These are phyloP conservation scores for Alopecurus myosuroides DNA, from an alignment of 176 grass and related monocot species.

Conservation along the genomic window DNA sequence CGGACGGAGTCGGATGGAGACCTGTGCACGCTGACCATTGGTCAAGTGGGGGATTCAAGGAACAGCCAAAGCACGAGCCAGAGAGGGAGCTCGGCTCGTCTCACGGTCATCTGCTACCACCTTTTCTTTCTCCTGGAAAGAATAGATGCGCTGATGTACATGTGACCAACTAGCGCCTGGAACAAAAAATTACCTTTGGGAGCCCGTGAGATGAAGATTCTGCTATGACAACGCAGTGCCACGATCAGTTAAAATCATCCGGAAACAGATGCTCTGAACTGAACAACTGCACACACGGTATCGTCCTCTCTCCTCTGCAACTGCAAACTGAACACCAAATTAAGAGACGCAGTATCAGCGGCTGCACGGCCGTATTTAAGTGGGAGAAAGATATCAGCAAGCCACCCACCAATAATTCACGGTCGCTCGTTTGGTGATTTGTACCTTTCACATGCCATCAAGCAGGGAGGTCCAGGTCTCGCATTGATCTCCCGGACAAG, in stretches of 20 bases:
- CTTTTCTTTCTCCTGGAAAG: slow-evolving; percentile 32
- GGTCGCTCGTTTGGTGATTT: not conserved
- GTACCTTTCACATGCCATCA: slow-evolving; percentile 10
- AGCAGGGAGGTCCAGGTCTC: not conserved
- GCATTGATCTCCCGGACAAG: slow-evolving; percentile 9
- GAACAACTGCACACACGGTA: not conserved
- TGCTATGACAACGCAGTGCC: not conserved
- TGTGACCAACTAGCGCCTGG: not conserved
- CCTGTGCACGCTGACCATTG: slow-evolving; percentile 17
- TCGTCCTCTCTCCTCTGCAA: no score
- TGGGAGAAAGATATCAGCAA: not conserved
- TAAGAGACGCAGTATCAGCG: not conserved
- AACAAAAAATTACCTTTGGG: slow-evolving; percentile 16
- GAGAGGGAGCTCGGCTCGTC: not conserved
- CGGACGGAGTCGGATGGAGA: not conserved
- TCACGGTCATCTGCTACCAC: not conserved
- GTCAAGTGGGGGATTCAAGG: not conserved
- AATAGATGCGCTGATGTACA: not conserved
- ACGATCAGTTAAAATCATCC: not conserved
- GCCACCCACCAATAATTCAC: not conserved
- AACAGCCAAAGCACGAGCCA: not conserved
- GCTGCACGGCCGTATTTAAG: not conserved
- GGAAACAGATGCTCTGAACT: not conserved
- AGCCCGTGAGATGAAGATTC: not conserved
- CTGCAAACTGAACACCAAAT: not conserved